phyloP scores from a whole-genome alignment of 352 stramenopile species.

The Pythium myriotylum region DNA sequence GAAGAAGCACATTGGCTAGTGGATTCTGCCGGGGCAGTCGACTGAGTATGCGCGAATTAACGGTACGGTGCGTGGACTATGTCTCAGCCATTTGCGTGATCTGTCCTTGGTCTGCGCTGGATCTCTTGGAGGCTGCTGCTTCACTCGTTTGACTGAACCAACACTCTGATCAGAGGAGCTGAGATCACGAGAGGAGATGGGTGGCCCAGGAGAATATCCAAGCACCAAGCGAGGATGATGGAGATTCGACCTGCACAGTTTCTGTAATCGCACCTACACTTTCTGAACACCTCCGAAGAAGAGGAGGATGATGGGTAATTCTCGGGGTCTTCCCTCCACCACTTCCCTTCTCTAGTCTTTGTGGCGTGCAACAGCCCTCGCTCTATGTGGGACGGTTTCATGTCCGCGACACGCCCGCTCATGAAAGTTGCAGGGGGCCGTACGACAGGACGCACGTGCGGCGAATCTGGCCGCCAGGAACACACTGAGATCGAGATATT shows the following conservation, averaged over 20 bases:
- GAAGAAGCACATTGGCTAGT: conserved; percentile 4
- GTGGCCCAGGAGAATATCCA: conserved; percentile 4
- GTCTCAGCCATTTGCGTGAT: conserved; percentile 6
- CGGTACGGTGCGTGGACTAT: not conserved
- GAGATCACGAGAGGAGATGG: conserved; percentile 14
- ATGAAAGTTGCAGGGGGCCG: too few species aligned
- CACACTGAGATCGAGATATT: too few species aligned
- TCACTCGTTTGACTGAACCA: conserved; percentile 13
- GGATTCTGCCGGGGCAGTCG: not conserved
- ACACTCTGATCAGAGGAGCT: conserved; percentile 6
- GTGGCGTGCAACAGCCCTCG: too few species aligned
- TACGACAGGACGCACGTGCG: too few species aligned
- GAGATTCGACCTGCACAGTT: conserved; percentile 5
- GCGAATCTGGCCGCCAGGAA: too few species aligned
- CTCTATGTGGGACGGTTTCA: too few species aligned
- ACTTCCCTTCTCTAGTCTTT: too few species aligned
- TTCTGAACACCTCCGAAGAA: not conserved
- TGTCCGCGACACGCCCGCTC: too few species aligned
- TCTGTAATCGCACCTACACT: not conserved
- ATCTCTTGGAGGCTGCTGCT: not conserved
- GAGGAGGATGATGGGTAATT: not conserved
- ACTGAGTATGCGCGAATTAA: not conserved
- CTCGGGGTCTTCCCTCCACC: too few species aligned
- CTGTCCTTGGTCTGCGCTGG: not conserved
- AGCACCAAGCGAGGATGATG: not conserved